These are phyloP conservation scores for Aristolochia contorta DNA, from an alignment of 164 flowering plant genomes.

Conservation along the genomic window DNA sequence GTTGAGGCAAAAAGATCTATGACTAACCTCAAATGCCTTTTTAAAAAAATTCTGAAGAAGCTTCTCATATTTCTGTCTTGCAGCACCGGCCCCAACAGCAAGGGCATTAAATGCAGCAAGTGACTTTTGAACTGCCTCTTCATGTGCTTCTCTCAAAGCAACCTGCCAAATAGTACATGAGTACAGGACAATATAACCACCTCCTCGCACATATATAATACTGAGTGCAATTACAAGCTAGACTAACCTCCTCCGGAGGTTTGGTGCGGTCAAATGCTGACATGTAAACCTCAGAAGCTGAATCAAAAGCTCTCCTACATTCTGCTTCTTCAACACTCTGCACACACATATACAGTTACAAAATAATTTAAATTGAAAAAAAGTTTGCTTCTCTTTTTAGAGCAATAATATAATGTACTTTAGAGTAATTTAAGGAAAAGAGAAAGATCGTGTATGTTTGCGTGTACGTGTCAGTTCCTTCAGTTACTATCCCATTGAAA, in stretches of 20 bases:
- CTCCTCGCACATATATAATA: background rate
- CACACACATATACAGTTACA: constrained; percentile 4
- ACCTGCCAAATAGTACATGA: constrained; percentile 27
- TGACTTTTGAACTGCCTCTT: constrained; percentile 76
- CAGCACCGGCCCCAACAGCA: constrained; percentile 88
- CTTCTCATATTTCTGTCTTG: constrained; percentile 78
- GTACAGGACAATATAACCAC: constrained; percentile 13
- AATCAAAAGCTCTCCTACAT: constrained; percentile 83
- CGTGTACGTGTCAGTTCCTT: background rate
- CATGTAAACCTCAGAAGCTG: constrained; percentile 74
- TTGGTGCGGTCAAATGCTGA: constrained; percentile 81
- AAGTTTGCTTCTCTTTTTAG: no score
- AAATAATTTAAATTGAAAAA: background rate
- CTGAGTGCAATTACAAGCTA: constrained; percentile 1
- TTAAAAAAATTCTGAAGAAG: constrained; percentile 58
- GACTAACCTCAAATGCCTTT: constrained; percentile 81
- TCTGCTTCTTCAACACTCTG: constrained; percentile 99
- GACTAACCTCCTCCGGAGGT: constrained; percentile 89
- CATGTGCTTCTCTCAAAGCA: constrained; percentile 82
- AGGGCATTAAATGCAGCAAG: constrained; percentile 52
- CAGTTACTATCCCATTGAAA: no score
- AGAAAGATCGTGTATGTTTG: background rate
- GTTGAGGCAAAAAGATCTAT: background rate
- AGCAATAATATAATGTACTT: no score
- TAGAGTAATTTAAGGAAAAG: background rate